Base-by-base conservation (phyloP, 352 stramenopile species). In the Phytophthora meadii region DNA sequence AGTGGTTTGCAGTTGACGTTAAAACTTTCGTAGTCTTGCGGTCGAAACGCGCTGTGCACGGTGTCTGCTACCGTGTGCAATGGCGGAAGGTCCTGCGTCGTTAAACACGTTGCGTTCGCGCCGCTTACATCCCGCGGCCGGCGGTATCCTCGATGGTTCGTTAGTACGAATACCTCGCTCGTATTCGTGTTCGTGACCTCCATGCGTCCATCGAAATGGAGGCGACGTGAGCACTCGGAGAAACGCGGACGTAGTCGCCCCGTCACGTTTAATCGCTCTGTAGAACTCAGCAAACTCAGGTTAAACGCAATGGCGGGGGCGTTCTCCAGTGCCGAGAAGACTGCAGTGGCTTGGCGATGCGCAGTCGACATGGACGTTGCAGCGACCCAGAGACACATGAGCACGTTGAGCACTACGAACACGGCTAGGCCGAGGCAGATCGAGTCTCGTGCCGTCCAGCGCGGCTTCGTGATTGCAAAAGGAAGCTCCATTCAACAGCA, bases 191-290 rank as follows among this genome's bases (percentile, higher is more conserved):
- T 48, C 8, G 39, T 58, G 12, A 81, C 45, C 25, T 50, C 32
- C 45, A 84, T 69, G 25, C 30, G 60, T 36, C 75, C 76, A 52
- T 84, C 65, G 46, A 84, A 87, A 46, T 78, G 50, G 12, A 87
- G 65, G 19, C 44, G 60, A 1, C 48, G 70, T n/a, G 71, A 74
- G 42, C 79, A 79, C n/a, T 80, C 55, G 5, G 76, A 81, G 9
- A 57, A 19, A 34, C 60, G 58, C 36, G 78, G 78, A 1, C 59
- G 37, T 32, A 84, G 24, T 46, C 22, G 50, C 0, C 77, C 74
- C 5, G 68, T 78, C 28, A 66, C 69, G 22, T 69, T 69, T 9
- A 68, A 12, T 34, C 24, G 45, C 28, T 47, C 40, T 2, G 4
- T 12, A 3, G 50, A 27, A 49, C 44, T 70, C 15, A 2, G 47